Percentiles rank a stretch among this genome's conserved stretches.
phyloP scores from a whole-genome alignment of 2,329 filamentous ascomycete species.

The Thelonectria discophora region DNA sequence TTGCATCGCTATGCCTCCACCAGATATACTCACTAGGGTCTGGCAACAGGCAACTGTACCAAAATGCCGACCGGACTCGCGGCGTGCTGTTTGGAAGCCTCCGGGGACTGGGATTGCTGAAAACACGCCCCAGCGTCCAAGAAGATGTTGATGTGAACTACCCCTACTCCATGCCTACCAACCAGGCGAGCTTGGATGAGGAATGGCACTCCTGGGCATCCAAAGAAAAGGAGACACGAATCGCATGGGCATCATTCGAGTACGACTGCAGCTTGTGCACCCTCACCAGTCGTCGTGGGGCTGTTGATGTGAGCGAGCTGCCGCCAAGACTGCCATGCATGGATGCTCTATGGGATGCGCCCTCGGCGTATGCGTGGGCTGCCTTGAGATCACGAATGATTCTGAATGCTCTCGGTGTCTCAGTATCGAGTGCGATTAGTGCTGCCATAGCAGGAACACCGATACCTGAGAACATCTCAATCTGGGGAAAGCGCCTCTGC shows the following conservation, averaged over 20 bases:
- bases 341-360: slow-evolving; percentile 44
- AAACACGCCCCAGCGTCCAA: slow-evolving; percentile 23
- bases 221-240: slow-evolving; percentile 38
- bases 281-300: slow-evolving; percentile 41
- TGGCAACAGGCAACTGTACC: slow-evolving; percentile 43
- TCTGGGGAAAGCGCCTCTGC: slow-evolving; percentile 44
- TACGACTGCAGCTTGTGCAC: slow-evolving; percentile 47
- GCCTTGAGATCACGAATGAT: slow-evolving; percentile 32
- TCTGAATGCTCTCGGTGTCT: slow-evolving; percentile 11
- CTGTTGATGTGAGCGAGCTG: slow-evolving; percentile 43
- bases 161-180: background rate
- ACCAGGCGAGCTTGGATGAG: slow-evolving; percentile 4
- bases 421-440: slow-evolving; percentile 16
- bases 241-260: slow-evolving; percentile 46
- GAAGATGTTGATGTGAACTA: slow-evolving; percentile 13
- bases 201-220: slow-evolving; percentile 41
- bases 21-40: slow-evolving; percentile 47
- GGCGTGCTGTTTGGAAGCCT: slow-evolving; percentile 42
- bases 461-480: slow-evolving; percentile 29
- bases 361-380: slow-evolving; percentile 40
- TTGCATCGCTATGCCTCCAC: slow-evolving; percentile 44
- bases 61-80: slow-evolving; percentile 43
- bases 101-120: slow-evolving; percentile 42
- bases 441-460: slow-evolving; percentile 11
- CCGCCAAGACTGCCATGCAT: slow-evolving; percentile 41